A percentile compares a stretch with the other conserved stretches of the same genome.
Evolutionary conservation across 176 grass and related monocot genomes (phyloP).

Genomic region (Neostapfia colusana): DNA sequence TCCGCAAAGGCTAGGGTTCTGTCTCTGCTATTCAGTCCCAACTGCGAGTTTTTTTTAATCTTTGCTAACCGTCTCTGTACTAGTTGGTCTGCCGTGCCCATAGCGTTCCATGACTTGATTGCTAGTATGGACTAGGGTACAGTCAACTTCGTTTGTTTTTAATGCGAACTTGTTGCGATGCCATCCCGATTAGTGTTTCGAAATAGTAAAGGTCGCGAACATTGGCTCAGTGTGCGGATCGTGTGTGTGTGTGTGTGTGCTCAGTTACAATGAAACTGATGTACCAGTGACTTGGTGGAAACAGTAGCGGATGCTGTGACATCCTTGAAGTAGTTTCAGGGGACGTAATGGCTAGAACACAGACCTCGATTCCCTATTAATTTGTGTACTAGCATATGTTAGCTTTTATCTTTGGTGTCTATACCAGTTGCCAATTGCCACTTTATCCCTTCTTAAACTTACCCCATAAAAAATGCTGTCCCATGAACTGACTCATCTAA

Average conservation of each 20-base stretch:
- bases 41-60: not conserved
- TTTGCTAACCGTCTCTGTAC: not conserved
- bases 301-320: too few relatives aligned
- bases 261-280: not conserved
- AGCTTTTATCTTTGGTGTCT: not conserved
- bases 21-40: not conserved
- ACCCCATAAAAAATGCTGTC: not conserved
- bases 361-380: not conserved
- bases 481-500: not conserved
- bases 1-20: slow-evolving; percentile 22
- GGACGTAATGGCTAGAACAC: not conserved
- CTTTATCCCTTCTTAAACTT: slow-evolving; percentile 1
- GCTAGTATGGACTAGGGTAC: not conserved
- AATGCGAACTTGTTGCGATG: too few relatives aligned
- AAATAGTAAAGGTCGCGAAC: not conserved
- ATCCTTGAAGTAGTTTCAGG: not conserved
- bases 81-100: not conserved
- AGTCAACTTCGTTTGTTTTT: not conserved
- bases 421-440: not conserved
- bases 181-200: not conserved
- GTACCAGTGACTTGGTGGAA: not conserved
- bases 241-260: too few relatives aligned
- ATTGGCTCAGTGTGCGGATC: not conserved
- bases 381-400: not conserved
- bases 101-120: not conserved